Evolutionary conservation across 2,329 filamentous ascomycete genomes (phyloP).

Genomic region (Pseudogymnoascus sp.): DNA sequence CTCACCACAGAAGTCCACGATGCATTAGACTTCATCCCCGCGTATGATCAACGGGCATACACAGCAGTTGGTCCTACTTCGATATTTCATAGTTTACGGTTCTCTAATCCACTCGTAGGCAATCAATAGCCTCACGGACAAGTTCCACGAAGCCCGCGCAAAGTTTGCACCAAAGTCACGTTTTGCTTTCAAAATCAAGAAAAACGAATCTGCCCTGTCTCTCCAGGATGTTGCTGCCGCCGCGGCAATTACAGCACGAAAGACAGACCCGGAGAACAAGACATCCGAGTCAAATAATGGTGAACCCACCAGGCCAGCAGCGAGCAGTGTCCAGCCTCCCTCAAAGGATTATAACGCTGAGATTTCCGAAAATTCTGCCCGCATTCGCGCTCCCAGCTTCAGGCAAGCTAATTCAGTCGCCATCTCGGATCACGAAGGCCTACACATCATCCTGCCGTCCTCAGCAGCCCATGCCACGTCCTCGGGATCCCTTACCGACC

Average conservation of each 20-base stretch:
- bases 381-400: conserved; percentile 56
- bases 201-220: conserved; percentile 47
- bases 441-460: conserved; percentile 70
- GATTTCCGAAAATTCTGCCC: conserved; percentile 34
- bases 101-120: conserved; percentile 40
- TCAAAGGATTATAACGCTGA: conserved; percentile 52
- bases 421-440: conserved; percentile 58
- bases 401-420: conserved; percentile 52
- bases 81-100: not conserved
- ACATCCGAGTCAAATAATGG: not conserved
- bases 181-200: conserved; percentile 70
- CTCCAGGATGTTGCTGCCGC: conserved; percentile 48
- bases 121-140: conserved; percentile 74
- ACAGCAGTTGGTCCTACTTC: conserved; percentile 50
- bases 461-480: conserved; percentile 64
- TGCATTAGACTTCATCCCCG: conserved; percentile 71
- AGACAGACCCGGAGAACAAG: conserved; percentile 18
- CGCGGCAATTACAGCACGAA: conserved; percentile 30
- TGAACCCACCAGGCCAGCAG: conserved; percentile 31
- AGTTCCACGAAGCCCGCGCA: conserved; percentile 62
- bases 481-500: conserved; percentile 63
- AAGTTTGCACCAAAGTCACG: conserved; percentile 67
- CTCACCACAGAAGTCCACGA: conserved; percentile 82
- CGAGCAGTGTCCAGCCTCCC: conserved; percentile 21
- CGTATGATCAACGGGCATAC: conserved; percentile 85